These are phyloP conservation scores for Pseudocercospora crystallina DNA, from an alignment of 2,329 filamentous ascomycete genomes.

Conservation along the genomic window DNA sequence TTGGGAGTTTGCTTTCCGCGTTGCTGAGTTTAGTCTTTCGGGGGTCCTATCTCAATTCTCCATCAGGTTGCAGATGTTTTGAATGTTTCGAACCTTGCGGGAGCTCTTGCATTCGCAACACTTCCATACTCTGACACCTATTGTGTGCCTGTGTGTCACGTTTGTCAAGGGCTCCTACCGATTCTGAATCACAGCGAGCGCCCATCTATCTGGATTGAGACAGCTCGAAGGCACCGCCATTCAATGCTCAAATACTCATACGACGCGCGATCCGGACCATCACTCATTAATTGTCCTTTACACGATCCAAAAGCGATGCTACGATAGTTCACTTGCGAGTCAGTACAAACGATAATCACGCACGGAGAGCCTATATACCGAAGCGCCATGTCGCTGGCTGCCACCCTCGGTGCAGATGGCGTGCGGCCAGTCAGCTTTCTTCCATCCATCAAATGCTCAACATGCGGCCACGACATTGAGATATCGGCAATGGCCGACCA, in stretches of 20 bases:
- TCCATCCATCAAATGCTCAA: constrained; percentile 85
- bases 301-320: constrained; percentile 1
- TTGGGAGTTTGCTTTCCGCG: constrained; percentile 8
- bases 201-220: too few relatives aligned
- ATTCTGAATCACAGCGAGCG: too few relatives aligned
- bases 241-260: too few relatives aligned
- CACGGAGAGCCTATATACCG: not conserved
- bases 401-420: constrained; percentile 27
- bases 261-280: too few relatives aligned
- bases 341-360: not conserved
- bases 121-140: constrained; percentile 1
- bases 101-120: constrained; percentile 8
- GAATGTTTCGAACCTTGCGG: constrained; percentile 16
- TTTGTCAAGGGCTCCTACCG: not conserved
- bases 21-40: too few relatives aligned
- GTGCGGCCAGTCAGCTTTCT: constrained; percentile 67
- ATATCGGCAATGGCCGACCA: constrained; percentile 86
- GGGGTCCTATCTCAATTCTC: not conserved
- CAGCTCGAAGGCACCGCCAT: too few relatives aligned
- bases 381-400: constrained; percentile 30
- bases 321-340: constrained; percentile 6
- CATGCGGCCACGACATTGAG: constrained; percentile 72
- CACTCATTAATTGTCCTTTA: too few relatives aligned
- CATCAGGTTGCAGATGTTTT: constrained; percentile 14
- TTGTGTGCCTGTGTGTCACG: constrained; percentile 5